A percentile compares a stretch with the other conserved stretches of the same genome.
Evolutionary conservation across 2,329 filamentous ascomycete species (phyloP).

Genomic region (Fusarium sp.): DNA sequence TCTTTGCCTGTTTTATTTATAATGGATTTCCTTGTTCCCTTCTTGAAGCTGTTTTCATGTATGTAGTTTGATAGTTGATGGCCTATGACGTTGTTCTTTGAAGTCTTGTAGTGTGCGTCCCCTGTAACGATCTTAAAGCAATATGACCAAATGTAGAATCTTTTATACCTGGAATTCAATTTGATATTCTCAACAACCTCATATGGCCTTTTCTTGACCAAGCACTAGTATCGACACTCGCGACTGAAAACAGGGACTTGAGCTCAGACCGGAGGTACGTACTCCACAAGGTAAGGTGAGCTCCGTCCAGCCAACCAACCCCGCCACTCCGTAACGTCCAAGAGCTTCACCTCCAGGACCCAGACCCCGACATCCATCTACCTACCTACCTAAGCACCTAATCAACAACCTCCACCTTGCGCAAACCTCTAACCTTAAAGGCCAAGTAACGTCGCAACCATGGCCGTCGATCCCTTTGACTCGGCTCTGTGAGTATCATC

Average conservation of each 20-base stretch:
- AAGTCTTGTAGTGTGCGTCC: background rate
- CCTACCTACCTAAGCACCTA: background rate
- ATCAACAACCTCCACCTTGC: background rate
- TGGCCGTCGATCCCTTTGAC: conserved; percentile 76
- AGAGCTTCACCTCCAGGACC: conserved; percentile 32
- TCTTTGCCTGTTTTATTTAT: conserved; percentile 20
- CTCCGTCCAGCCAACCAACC: conserved; percentile 33
- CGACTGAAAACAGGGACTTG: background rate
- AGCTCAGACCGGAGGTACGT: conserved; percentile 33
- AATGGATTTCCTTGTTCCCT: conserved; percentile 26
- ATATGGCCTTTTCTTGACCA: background rate
- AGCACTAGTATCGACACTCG: background rate
- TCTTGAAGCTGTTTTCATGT: background rate
- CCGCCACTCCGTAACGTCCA: conserved; percentile 41
- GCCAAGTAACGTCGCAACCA: conserved; percentile 37
- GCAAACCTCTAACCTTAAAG: background rate
- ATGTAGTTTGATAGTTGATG: background rate
- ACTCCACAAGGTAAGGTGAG: conserved; percentile 27
- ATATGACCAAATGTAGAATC: background rate
- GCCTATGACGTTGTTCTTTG: background rate
- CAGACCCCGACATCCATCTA: conserved; percentile 1
- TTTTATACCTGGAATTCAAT: background rate
- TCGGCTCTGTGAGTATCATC: conserved; percentile 74
- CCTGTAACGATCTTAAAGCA: too few relatives aligned
- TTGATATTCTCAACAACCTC: background rate